phyloP scores from a whole-genome alignment of 768 basidiomycete genomes.

The Chalciporus chontae region DNA sequence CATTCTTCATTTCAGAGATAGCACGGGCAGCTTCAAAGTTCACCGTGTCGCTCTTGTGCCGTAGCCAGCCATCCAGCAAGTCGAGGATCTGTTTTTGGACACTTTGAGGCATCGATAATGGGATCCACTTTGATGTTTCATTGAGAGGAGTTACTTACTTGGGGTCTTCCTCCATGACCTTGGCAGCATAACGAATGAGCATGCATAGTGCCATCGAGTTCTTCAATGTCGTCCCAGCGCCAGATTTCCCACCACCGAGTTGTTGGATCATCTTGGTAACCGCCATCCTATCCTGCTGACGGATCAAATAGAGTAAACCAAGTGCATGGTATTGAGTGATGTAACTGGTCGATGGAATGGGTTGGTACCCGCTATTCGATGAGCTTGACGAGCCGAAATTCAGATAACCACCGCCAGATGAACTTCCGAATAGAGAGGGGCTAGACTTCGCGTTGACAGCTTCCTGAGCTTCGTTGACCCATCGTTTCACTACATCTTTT shows the following conservation, averaged over 20 bases:
- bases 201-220: conserved; percentile 98
- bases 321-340: conserved; percentile 97
- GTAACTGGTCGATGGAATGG: conserved; percentile 84
- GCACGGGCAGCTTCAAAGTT: conserved; percentile 97
- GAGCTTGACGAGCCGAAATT: conserved; percentile 61
- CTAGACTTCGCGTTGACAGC: conserved; percentile 87
- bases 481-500: conserved; percentile 94
- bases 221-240: conserved; percentile 79
- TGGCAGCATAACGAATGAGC: conserved; percentile 97
- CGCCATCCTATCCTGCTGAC: conserved; percentile 98
- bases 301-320: conserved; percentile 88
- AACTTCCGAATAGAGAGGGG: conserved; percentile 59
- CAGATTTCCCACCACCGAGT: conserved; percentile 84
- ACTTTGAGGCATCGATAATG: conserved; percentile 37
- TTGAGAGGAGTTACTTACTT: conserved; percentile 60
- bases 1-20: conserved; percentile 93
- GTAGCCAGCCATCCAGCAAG: conserved; percentile 88
- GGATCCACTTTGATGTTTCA: not conserved
- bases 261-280: conserved; percentile 99
- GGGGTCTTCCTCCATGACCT: conserved; percentile 97
- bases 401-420: conserved; percentile 60
- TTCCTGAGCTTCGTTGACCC: conserved; percentile 99
- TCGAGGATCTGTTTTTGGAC: conserved; percentile 92
- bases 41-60: conserved; percentile 99
- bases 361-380: conserved; percentile 62